phyloP scores from a whole-genome alignment of 2,329 filamentous ascomycete species.

The Paecilomyces niveus region DNA sequence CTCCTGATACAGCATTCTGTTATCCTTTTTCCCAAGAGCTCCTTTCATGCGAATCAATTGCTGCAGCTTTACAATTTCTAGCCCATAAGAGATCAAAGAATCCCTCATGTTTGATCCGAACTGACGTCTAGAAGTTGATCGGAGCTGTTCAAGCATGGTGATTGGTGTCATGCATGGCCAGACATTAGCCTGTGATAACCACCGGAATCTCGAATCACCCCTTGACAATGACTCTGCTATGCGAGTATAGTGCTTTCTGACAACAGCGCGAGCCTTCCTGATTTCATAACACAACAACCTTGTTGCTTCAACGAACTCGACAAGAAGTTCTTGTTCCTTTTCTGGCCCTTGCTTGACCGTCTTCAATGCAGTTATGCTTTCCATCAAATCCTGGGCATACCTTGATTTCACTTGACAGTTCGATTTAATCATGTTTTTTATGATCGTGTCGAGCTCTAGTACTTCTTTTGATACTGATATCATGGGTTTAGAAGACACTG shows the following conservation, averaged over 20 bases:
- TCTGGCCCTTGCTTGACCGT: not conserved
- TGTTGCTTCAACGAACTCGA: not conserved
- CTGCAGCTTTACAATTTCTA: constrained; percentile 37
- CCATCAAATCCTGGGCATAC: not conserved
- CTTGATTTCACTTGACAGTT: not conserved
- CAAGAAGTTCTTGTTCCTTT: not conserved
- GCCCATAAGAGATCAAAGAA: constrained; percentile 31
- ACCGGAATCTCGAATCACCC: constrained; percentile 22
- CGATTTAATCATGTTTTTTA: not conserved
- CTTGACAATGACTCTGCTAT: constrained; percentile 14
- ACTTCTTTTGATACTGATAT: not conserved
- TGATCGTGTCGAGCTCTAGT: not conserved
- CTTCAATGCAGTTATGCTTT: not conserved
- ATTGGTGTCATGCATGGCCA: constrained; percentile 37
- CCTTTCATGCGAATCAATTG: constrained; percentile 38
- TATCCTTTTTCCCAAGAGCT: constrained; percentile 21
- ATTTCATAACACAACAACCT: not conserved
- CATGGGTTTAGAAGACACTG: constrained; percentile 8
- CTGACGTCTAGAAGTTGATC: constrained; percentile 17
- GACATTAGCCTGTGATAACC: constrained; percentile 33
- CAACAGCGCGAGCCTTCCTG: not conserved
- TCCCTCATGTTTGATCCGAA: constrained; percentile 32
- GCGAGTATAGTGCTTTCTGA: constrained; percentile 7
- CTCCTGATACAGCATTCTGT: constrained; percentile 36
- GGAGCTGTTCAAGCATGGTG: constrained; percentile 38